Conservation (phyloP, 768 basidiomycete species). For the Phylloporus arenicola region DNA sequence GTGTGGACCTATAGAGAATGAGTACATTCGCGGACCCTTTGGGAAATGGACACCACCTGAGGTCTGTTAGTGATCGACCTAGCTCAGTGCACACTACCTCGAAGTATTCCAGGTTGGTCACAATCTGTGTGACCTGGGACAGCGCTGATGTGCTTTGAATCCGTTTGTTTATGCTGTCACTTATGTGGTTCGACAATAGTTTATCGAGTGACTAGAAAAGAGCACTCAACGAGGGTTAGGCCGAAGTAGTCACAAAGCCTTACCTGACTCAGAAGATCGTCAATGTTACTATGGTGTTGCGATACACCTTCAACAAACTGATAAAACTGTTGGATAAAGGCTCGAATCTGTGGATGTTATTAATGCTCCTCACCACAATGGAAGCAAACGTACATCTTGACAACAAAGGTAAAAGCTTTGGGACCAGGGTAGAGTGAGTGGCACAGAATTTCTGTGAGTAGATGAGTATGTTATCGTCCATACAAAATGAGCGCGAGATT, state of each 20-base stretch:
- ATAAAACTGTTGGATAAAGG: conserved; percentile 92
- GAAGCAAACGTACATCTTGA: conserved; percentile 55
- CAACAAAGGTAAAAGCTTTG: conserved; percentile 94
- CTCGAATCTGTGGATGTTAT: conserved; percentile 54
- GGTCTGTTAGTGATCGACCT: conserved; percentile 74
- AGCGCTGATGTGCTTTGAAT: conserved; percentile 71
- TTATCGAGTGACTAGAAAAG: conserved; percentile 71
- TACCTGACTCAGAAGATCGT: conserved; percentile 87
- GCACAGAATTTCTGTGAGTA: conserved; percentile 50
- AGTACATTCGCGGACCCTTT: neutral
- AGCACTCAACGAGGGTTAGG: neutral
- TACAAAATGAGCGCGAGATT: conserved; percentile 3
- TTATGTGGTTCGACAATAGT: conserved; percentile 71
- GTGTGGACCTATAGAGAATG: conserved; percentile 57
- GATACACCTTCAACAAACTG: conserved; percentile 94
- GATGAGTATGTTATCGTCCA: neutral
- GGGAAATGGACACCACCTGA: conserved; percentile 47
- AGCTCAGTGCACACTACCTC: conserved; percentile 79
- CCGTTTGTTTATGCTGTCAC: conserved; percentile 69
- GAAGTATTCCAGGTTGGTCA: conserved; percentile 91
- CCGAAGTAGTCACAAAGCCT: conserved; percentile 1
- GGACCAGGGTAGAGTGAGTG: conserved; percentile 86
- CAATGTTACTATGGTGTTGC: conserved; percentile 86
- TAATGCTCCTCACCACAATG: neutral
- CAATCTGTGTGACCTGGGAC: conserved; percentile 88